These are phyloP conservation scores for Ganoderma sp. DNA, from an alignment of 1,284 basidiomycete species.

Conservation along the genomic window DNA sequence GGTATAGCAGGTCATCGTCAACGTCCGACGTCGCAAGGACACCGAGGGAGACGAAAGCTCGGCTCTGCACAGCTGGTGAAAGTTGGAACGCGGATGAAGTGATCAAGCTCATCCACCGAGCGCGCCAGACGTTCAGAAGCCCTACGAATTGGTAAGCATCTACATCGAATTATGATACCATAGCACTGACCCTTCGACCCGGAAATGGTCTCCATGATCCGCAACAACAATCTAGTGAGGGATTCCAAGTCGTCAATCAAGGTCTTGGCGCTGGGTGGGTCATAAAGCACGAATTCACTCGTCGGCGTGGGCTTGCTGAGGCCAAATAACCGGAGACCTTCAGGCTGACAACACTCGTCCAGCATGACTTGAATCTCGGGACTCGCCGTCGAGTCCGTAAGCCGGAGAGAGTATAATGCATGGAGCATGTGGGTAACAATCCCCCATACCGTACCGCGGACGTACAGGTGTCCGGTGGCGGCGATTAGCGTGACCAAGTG, in stretches of 20 bases:
- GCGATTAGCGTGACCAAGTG: conserved; percentile 80
- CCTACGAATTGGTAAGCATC: conserved; percentile 52
- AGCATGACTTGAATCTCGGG: conserved; percentile 67
- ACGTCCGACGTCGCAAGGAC: conserved; percentile 80
- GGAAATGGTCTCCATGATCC: conserved; percentile 69
- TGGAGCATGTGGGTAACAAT: conserved; percentile 84
- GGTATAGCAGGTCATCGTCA: conserved; percentile 88
- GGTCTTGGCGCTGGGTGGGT: conserved; percentile 63
- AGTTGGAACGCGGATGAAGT: conserved; percentile 93
- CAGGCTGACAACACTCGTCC: conserved; percentile 61
- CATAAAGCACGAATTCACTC: conserved; percentile 66
- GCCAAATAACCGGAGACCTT: conserved; percentile 77
- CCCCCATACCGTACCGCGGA: conserved; percentile 83
- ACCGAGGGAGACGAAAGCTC: conserved; percentile 88
- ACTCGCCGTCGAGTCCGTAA: conserved; percentile 59
- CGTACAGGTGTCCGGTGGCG: conserved; percentile 72
- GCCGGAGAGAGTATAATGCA: conserved; percentile 64
- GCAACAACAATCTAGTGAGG: conserved; percentile 68
- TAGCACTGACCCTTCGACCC: conserved; percentile 67
- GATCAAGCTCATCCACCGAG: conserved; percentile 93
- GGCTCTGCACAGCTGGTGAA: conserved; percentile 87
- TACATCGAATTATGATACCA: neutral
- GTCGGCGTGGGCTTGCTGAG: conserved; percentile 62
- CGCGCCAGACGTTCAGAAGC: conserved; percentile 89
- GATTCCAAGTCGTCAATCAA: conserved; percentile 71